Evolutionary conservation across 176 grass and related monocot species (phyloP), one percentile per base, ranked within the genome.

Genomic region (Dendrocalamus sinicus): DNA sequence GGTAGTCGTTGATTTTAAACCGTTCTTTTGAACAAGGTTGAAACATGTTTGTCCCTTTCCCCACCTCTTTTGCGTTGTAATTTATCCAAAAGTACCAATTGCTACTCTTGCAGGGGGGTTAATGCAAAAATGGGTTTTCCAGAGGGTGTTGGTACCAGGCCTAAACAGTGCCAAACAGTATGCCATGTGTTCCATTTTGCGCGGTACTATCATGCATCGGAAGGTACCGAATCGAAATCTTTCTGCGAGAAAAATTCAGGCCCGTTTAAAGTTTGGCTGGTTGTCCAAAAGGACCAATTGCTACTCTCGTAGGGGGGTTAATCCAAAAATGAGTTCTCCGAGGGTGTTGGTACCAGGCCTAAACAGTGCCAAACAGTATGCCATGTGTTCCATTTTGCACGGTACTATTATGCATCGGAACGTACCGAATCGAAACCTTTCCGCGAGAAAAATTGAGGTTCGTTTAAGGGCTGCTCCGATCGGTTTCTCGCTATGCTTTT

Each of bases 301-400:
- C 4, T 32, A 10, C 2, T 19, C 28, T 53, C 13, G 52, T 7
- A 40, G 30, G 72, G 72, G 51, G 32, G 35, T 43, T 8, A 20
- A 41, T 8, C 19, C 7, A 54, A 24, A 39, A n/a, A 1, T 8
- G 32, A 40, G 15, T 40, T 69, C 40, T 6, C 12, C 3, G 3
- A 68, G 48, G 47, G 17, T 16, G 28, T 2, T 8, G 11, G 32
- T 40, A 16, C 20, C 20, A 72, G 30, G 8, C 67, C 17, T 23
- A 9, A 73, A 80, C 70, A 75, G 76, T 59, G 20, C 37, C n/a
- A 45, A 55, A 81, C 82, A 85, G 76, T 81, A 13, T 58, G 62
- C 37, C 83, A 75, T 65, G 69, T 85, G 82, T 79, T 64, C 22
- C 60, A 15, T 60, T 64, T 4, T 1, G 3, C 26, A 10, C 59